Percentiles rank a stretch among this genome's conserved stretches.
Conservation (phyloP, 495 filamentous ascomycete species). For the Xylaria curta region DNA sequence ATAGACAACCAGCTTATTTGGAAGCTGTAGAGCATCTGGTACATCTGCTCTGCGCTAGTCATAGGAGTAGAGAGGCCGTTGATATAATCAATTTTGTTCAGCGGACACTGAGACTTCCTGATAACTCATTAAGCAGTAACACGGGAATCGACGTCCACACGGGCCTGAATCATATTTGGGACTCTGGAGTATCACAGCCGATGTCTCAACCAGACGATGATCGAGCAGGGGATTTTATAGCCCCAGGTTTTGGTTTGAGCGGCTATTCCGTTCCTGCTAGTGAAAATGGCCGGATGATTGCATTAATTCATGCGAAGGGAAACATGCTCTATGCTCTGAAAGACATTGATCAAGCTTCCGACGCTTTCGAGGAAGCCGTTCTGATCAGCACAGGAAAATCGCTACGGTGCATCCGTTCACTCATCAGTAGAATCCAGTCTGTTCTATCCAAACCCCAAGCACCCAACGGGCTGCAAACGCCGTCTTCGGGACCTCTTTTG, state of each 20-base stretch:
- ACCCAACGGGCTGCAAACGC: constrained; percentile 29
- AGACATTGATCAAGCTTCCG: constrained; percentile 81
- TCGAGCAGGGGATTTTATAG: constrained; percentile 45
- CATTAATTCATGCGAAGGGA: constrained; percentile 93
- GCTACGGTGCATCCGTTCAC: constrained; percentile 72
- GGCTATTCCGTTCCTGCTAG: constrained; percentile 84
- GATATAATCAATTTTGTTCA: constrained; percentile 92
- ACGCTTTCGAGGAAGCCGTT: constrained; percentile 94
- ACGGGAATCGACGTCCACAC: constrained; percentile 11
- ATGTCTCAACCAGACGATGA: constrained; percentile 40
- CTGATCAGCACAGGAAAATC: constrained; percentile 81
- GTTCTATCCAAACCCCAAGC: constrained; percentile 63
- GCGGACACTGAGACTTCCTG: constrained; percentile 64
- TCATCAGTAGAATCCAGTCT: constrained; percentile 81
- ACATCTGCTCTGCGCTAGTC: constrained; percentile 80
- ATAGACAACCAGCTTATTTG: constrained; percentile 85
- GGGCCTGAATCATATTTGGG: neutral
- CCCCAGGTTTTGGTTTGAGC: constrained; percentile 77
- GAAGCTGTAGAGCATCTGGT: constrained; percentile 97
- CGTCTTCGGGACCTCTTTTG: constrained; percentile 61
- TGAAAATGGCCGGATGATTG: constrained; percentile 93
- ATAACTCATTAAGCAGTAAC: constrained; percentile 20
- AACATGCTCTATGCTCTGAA: constrained; percentile 96
- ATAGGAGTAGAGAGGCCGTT: constrained; percentile 85
- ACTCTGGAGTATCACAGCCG: neutral